Base-by-base conservation (phyloP, 2,329 filamentous ascomycete genomes). In the Ophiostoma tasmaniense region DNA sequence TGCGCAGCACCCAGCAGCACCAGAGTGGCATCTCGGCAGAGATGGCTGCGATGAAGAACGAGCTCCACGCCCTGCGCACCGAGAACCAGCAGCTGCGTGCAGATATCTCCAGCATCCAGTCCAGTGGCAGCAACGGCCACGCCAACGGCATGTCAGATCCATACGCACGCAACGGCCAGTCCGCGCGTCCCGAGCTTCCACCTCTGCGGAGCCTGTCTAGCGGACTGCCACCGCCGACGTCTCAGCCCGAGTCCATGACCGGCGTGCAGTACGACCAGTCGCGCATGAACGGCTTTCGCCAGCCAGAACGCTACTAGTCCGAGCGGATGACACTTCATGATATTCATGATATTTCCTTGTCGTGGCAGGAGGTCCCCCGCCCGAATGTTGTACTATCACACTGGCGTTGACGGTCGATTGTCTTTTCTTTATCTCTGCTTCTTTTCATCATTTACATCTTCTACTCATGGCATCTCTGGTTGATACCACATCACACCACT, bases 241-340 rank as follows among this genome's bases (percentile, higher is more conserved):
- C 66, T 5, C 66, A 69, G 33, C 64, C 86, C 1, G 87, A 89
- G 28, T 85, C 85, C 0, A 89, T 89, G 87, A 87, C 85, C 1
- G 87, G 87, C 1, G 85, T 89, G 6, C 87, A 89, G 74, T 89
- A 89, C 67, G 85, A 87, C 35, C 77, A 79, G 6, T 79, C 82
- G 2, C 79, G 81, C 28, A 72, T 78, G 8, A 83, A 81, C 70
- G 82, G 82, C 5, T 86, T 80, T 72, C 81, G 83, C 59, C 75
- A 69, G 33, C 14, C 59, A 1, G 70, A 72, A 13, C 66, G 70
- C 25, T 71, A 67, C 61, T 73, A 59, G 14, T 33, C 59, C 13
- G n/a, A 22, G 6, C 17, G 14, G 28, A 33, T 61, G 55, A n/a
- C 25, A 62, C 17, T 62, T 28, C 20, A 62, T 33, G 28, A 62